Percentiles rank a stretch among this genome's conserved stretches.
Conservation (phyloP, 768 basidiomycete genomes). For the Russula sp. region DNA sequence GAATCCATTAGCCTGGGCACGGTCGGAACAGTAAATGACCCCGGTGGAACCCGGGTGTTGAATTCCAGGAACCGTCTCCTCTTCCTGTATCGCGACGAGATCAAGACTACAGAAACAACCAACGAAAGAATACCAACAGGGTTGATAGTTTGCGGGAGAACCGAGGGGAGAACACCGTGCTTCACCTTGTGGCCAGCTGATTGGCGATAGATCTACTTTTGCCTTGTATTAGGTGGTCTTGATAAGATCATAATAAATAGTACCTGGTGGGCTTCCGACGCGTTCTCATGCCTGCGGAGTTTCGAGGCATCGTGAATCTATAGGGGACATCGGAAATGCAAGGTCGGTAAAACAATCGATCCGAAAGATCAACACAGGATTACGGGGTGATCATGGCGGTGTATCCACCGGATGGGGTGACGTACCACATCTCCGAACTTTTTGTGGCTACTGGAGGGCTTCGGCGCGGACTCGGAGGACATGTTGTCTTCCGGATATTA, state of each 20-base stretch:
- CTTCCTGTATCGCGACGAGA: constrained; percentile 49
- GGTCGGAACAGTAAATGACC: constrained; percentile 86
- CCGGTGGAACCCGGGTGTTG: constrained; percentile 65
- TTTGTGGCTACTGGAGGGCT: constrained; percentile 31
- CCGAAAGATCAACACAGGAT: constrained; percentile 30
- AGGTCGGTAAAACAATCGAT: constrained; percentile 34
- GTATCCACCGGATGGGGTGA: constrained; percentile 25
- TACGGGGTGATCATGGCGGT: constrained; percentile 19
- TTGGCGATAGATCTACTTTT: constrained; percentile 67
- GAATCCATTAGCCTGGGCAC: constrained; percentile 95
- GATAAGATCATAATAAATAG: constrained; percentile 5
- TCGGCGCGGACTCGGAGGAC: constrained; percentile 29
- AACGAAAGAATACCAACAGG: constrained; percentile 46
- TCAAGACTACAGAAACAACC: not conserved
- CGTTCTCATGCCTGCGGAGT: constrained; percentile 68
- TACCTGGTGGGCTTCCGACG: constrained; percentile 87
- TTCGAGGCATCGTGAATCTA: constrained; percentile 71
- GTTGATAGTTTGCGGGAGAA: constrained; percentile 67
- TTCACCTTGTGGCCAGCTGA: constrained; percentile 67
- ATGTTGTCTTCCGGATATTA: constrained; percentile 20
- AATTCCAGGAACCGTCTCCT: constrained; percentile 88
- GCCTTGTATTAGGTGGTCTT: not conserved
- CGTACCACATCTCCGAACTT: constrained; percentile 46
- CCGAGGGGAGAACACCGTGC: too few relatives aligned
- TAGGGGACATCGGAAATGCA: constrained; percentile 34